A percentile compares a stretch with the other conserved stretches of the same genome.
phyloP scores from a whole-genome alignment of 2,329 filamentous ascomycete species.

The Fusarium sp. region DNA sequence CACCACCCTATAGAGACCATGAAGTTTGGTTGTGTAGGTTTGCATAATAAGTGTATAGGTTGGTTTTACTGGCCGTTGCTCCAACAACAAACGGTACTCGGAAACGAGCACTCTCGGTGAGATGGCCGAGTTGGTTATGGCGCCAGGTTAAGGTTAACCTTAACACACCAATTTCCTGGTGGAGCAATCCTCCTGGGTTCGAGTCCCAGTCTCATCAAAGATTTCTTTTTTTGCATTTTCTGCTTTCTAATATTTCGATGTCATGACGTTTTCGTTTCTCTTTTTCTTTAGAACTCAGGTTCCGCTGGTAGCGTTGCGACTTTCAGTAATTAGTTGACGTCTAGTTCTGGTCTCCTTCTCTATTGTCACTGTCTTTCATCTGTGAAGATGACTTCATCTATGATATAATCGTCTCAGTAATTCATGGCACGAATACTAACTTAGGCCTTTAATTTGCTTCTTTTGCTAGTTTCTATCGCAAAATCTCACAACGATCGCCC shows the following conservation, averaged over 20 bases:
- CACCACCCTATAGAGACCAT: not conserved
- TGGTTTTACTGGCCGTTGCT: rapidly evolving
- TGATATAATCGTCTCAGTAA: slow-evolving; percentile 1
- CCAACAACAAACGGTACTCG: slow-evolving; percentile 11
- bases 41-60: rapidly evolving
- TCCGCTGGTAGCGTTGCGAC: not conserved
- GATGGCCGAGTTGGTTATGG: slow-evolving; percentile 47
- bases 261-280: not conserved
- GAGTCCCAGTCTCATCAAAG: slow-evolving; percentile 45
- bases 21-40: not conserved
- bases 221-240: slow-evolving; percentile 6
- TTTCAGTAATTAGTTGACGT: not conserved
- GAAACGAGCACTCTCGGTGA: slow-evolving; percentile 24
- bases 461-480: not conserved
- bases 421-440: not conserved
- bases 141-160: slow-evolving; percentile 46
- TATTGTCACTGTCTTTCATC: too few species aligned
- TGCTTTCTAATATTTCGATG: rapidly evolving
- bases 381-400: slow-evolving; percentile 14
- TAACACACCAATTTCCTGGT: slow-evolving; percentile 45
- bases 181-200: slow-evolving; percentile 47
- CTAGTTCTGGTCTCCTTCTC: not conserved
- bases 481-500: not conserved
- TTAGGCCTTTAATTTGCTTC: slow-evolving; percentile 6
- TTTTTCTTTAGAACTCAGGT: not conserved